Base-by-base conservation (phyloP, 257 asterid genomes). In the Solanum ahanhuiri region DNA sequence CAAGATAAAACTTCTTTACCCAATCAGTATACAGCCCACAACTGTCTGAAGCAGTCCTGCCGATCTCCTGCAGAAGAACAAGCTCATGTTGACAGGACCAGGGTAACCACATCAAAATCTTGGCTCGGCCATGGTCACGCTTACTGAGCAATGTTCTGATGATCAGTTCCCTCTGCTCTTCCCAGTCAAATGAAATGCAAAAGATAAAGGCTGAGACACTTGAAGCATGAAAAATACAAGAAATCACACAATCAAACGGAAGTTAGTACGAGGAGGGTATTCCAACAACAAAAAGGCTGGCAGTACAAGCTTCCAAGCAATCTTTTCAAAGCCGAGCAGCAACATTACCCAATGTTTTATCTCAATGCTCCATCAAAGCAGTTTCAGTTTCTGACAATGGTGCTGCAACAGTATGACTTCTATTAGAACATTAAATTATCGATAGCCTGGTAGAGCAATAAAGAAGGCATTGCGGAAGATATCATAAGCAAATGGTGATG, bases 331-430 rank as follows among this genome's bases (percentile, higher is more conserved):
- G 76, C 88, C 79, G 85, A 85, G 82, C 88, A 48, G 86, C 91
- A 88, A 88, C 77, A 85, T 86, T n/a, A 86, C 37, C 86, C 82
- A 87, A 63, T 64, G 12, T 91, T 71, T 81, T 60, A 82, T 76
- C 83, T 94, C 92, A 94, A 86, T 93, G 98, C 33, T 97, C 97
- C 98, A 97, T 97, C 92, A 95, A 91, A 77, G 98, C 98, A 76
- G 97, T 90, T 92, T 95, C 98, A 34, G 96, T 97, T 90, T 97
- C 99, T 86, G 99, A 95, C 81, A 97, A 89, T 60, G 99, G 99
- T 66, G 99, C 99, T 95, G 98, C 96, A 90, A 89, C 60, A 83
- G 37, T 12, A 85, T 39, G 18, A 85, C 33, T 31, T 30, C 34
- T 12, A 20, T 85, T 69, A 85, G 51, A 45, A 72, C 75, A 85